Evolutionary conservation across 2,329 filamentous ascomycete species (phyloP).

Genomic region (Exophiala lecanii-corni): DNA sequence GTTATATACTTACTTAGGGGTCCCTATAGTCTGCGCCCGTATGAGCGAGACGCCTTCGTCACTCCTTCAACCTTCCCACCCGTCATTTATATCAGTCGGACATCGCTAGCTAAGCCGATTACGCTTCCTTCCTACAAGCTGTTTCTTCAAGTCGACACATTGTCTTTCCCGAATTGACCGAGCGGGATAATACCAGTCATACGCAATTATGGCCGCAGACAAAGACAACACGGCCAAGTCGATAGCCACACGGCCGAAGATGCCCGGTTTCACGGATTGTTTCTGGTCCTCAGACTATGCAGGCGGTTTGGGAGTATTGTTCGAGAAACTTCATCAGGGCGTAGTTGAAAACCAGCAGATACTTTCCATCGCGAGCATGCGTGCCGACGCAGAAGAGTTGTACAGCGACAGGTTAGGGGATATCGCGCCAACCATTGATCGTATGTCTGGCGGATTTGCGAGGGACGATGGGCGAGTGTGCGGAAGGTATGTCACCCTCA

Average conservation of each 20-base stretch:
- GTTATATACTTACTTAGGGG: no score
- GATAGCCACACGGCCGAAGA: conserved; percentile 41
- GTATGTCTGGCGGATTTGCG: conserved; percentile 74
- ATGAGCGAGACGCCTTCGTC: no score
- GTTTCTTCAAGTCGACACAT: no score
- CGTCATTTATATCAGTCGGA: no score
- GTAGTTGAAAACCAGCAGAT: conserved; percentile 93
- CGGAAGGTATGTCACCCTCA: conserved; percentile 75
- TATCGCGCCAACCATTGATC: conserved; percentile 77
- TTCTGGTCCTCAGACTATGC: conserved; percentile 99
- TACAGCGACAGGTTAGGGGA: conserved; percentile 78
- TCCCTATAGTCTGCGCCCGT: no score
- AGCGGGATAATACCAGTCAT: not conserved
- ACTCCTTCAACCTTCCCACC: no score
- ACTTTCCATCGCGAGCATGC: conserved; percentile 83
- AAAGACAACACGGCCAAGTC: conserved; percentile 1
- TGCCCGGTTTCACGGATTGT: conserved; percentile 88
- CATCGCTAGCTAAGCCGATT: no score
- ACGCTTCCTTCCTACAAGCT: no score
- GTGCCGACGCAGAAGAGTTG: conserved; percentile 88
- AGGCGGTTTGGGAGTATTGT: conserved; percentile 88
- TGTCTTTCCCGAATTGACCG: no score
- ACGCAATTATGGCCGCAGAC: conserved; percentile 2
- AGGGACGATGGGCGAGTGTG: conserved; percentile 94
- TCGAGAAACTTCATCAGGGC: conserved; percentile 94